A percentile compares a stretch with the other conserved stretches of the same genome.
These are phyloP conservation scores for Tetraselmis chui DNA, from an alignment of 139 green algal species.

Conservation along the genomic window DNA sequence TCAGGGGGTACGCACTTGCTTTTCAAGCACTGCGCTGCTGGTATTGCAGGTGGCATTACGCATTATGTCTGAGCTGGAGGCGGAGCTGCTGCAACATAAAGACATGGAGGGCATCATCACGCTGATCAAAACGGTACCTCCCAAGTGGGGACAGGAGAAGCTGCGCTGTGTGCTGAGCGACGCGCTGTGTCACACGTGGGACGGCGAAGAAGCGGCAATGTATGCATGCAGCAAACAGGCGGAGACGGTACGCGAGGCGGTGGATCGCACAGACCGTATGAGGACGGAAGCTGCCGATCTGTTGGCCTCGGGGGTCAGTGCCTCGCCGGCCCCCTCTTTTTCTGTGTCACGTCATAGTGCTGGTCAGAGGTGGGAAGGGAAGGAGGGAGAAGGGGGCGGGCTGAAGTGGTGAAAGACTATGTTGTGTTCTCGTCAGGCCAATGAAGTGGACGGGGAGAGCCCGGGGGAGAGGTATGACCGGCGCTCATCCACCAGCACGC, in stretches of 20 bases:
- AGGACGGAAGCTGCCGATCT: not conserved
- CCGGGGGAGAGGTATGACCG: too few species aligned
- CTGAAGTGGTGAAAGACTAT: too few species aligned
- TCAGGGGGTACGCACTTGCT: too few species aligned
- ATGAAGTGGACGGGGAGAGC: too few species aligned
- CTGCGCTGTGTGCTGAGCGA: not conserved
- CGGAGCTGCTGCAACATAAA: not conserved
- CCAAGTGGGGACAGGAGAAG: not conserved
- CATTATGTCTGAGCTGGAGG: not conserved
- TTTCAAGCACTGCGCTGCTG: too few species aligned
- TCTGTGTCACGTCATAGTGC: too few species aligned
- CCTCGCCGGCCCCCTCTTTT: too few species aligned
- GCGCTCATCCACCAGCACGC: too few species aligned
- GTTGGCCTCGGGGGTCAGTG: not conserved
- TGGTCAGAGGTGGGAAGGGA: too few species aligned
- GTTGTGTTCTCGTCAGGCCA: too few species aligned
- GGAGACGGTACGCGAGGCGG: not conserved
- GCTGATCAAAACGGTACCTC: not conserved
- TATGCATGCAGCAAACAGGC: not conserved
- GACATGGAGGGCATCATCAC: not conserved
- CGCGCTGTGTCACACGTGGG: not conserved
- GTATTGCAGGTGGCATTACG: not conserved
- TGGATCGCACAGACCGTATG: not conserved
- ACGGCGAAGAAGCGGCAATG: not conserved
- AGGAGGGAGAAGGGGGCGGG: too few species aligned